phyloP scores from a whole-genome alignment of 2,329 filamentous ascomycete genomes.

The Cytospora mali region DNA sequence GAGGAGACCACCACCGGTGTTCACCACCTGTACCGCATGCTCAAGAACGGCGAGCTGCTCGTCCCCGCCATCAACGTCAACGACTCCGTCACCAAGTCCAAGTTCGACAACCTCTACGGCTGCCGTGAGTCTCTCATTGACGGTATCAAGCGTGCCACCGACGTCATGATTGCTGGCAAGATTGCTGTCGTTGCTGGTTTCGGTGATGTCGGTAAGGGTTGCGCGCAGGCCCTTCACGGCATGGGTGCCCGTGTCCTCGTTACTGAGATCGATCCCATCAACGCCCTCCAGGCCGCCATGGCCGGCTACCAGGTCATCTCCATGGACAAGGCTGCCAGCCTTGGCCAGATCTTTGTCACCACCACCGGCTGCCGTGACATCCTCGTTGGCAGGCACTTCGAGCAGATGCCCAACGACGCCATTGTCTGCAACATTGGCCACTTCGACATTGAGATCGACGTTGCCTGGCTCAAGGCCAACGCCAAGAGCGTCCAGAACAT shows the following conservation, averaged over 20 bases:
- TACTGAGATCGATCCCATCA: slow-evolving; percentile 98
- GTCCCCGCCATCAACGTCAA: slow-evolving; percentile 99
- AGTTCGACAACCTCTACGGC: slow-evolving; percentile 99
- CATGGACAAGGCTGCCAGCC: slow-evolving; percentile 88
- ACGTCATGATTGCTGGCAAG: slow-evolving; percentile 99
- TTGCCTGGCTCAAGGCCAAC: slow-evolving; percentile 99
- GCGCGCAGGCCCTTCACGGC: slow-evolving; percentile 90
- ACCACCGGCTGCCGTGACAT: slow-evolving; percentile 99
- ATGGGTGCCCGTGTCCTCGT: slow-evolving; percentile 97
- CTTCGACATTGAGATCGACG: slow-evolving; percentile 99
- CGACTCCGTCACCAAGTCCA: slow-evolving; percentile 99
- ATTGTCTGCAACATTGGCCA: slow-evolving; percentile 99
- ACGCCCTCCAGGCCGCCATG: slow-evolving; percentile 97
- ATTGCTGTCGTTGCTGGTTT: slow-evolving; percentile 95
- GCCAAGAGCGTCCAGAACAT: slow-evolving; percentile 93
- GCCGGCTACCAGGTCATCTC: slow-evolving; percentile 95
- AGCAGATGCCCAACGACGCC: slow-evolving; percentile 94
- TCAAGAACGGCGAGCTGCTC: slow-evolving; percentile 86
- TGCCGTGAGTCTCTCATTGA: slow-evolving; percentile 98
- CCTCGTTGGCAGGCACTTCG: slow-evolving; percentile 87
- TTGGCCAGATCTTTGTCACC: slow-evolving; percentile 98
- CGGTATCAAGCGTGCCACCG: slow-evolving; percentile 99
- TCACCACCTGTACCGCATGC: slow-evolving; percentile 98
- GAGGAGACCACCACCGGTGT: slow-evolving; percentile 99
- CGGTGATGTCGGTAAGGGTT: slow-evolving; percentile 99